phyloP scores from a whole-genome alignment of 176 grass and related monocot species.

The Secale cereale region DNA sequence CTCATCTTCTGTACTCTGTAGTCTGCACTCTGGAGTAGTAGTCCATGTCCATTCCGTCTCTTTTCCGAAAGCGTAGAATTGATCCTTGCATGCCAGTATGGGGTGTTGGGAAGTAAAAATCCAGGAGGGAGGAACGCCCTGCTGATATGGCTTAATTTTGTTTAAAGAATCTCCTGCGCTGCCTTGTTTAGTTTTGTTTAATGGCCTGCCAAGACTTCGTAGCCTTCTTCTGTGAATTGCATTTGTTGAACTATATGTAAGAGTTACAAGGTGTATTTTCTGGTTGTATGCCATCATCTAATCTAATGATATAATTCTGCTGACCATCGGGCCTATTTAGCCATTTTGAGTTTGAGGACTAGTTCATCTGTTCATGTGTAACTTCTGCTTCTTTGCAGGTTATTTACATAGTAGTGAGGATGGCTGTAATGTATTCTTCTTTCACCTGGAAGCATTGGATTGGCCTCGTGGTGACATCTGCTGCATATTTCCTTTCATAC shows the following conservation, averaged over 20 bases:
- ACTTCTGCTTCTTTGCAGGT: slow-evolving; percentile 29
- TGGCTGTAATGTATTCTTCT: slow-evolving; percentile 80
- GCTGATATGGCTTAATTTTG: slow-evolving; percentile 16
- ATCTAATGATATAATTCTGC: background rate
- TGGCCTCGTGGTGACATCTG: slow-evolving; percentile 74
- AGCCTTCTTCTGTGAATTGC: background rate
- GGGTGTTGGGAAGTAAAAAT: background rate
- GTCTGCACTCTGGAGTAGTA: background rate
- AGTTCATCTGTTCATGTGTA: slow-evolving; percentile 13
- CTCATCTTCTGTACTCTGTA: background rate
- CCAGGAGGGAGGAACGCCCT: background rate
- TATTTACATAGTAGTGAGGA: slow-evolving; percentile 76
- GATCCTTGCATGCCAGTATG: background rate
- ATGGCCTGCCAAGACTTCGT: background rate
- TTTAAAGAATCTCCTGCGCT: background rate
- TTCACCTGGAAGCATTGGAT: slow-evolving; percentile 99
- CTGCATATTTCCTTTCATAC: slow-evolving; percentile 73
- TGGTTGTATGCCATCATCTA: background rate
- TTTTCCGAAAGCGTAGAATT: background rate
- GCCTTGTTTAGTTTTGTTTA: background rate
- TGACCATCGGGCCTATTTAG: background rate
- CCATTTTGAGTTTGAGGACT: background rate
- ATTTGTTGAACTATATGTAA: background rate
- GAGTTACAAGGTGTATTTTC: background rate
- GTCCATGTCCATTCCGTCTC: background rate